A percentile compares a stretch with the other conserved stretches of the same genome.
These are phyloP conservation scores for Selaginella moellendorffii DNA, from an alignment of 75 land plant species.

Conservation along the genomic window DNA sequence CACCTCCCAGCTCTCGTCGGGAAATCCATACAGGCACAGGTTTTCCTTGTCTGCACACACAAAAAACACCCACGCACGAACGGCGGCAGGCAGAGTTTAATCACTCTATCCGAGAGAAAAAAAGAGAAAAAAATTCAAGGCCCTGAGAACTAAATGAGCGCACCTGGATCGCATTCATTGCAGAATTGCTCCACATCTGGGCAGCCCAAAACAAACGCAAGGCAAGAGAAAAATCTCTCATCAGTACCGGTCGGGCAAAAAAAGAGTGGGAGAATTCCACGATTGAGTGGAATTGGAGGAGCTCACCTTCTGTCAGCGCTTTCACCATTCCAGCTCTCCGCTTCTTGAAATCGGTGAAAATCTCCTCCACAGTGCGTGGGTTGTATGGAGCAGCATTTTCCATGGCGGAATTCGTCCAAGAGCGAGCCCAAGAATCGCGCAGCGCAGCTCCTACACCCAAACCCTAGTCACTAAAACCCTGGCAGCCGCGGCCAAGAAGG, in stretches of 20 bases:
- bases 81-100: neutral
- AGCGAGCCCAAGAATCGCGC: neutral
- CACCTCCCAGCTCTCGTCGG: slow-evolving; percentile 76
- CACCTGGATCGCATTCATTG: slow-evolving; percentile 72
- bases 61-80: neutral
- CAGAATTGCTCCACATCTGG: slow-evolving; percentile 67
- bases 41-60: slow-evolving; percentile 66
- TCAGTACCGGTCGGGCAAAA: neutral
- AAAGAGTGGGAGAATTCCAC: slow-evolving; percentile 3
- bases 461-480: neutral
- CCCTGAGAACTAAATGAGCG: too few species aligned
- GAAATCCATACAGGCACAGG: slow-evolving; percentile 69
- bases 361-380: neutral
- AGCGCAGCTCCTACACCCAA: neutral
- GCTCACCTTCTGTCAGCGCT: neutral
- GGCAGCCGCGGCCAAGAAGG: too few species aligned
- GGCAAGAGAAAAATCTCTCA: neutral
- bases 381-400: neutral
- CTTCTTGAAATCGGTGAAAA: neutral
- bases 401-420: neutral
- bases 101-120: neutral
- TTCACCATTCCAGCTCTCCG: neutral
- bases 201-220: neutral
- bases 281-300: neutral
- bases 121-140: neutral